Conservation (phyloP, 352 stramenopile species). For the Saprolegnia diclina region DNA sequence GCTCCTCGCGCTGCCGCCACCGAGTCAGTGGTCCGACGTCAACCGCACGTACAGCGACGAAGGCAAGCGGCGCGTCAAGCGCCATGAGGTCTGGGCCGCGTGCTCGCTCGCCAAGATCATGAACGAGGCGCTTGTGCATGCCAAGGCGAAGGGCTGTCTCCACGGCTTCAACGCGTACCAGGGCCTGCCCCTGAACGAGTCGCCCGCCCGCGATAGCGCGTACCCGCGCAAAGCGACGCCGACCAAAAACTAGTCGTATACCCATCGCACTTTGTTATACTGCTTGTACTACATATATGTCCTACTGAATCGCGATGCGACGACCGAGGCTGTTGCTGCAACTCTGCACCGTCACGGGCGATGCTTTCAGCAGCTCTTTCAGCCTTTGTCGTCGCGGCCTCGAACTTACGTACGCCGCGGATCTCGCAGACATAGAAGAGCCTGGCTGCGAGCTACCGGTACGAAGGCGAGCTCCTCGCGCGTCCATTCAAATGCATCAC, state of each 20-base stretch:
- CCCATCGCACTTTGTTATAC: not conserved
- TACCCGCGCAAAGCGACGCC: not conserved
- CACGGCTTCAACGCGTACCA: slow-evolving; percentile 44
- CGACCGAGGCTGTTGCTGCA: too few relatives aligned
- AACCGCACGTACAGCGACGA: slow-evolving; percentile 20
- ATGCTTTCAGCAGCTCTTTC: too few relatives aligned
- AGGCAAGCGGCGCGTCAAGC: slow-evolving; percentile 26
- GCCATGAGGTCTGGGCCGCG: slow-evolving; percentile 41
- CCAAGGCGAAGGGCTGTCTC: slow-evolving; percentile 42
- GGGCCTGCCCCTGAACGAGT: slow-evolving; percentile 30
- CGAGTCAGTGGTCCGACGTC: slow-evolving; percentile 36
- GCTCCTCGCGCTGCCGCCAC: slow-evolving; percentile 39
- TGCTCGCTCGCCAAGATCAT: slow-evolving; percentile 43
- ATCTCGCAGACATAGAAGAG: too few relatives aligned
- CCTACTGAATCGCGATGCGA: not conserved
- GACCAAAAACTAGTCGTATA: not conserved
- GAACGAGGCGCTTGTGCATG: slow-evolving; percentile 41
- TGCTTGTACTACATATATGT: not conserved
- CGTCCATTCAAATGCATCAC: too few relatives aligned
- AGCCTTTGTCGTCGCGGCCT: too few relatives aligned
- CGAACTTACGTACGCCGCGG: too few relatives aligned
- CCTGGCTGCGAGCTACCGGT: too few relatives aligned
- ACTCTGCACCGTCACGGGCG: too few relatives aligned
- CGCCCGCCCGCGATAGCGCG: slow-evolving; percentile 7
- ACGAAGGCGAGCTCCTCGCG: too few relatives aligned